Base-by-base conservation (phyloP, 2,329 filamentous ascomycete species). In the Pestalotiopsis sp. region DNA sequence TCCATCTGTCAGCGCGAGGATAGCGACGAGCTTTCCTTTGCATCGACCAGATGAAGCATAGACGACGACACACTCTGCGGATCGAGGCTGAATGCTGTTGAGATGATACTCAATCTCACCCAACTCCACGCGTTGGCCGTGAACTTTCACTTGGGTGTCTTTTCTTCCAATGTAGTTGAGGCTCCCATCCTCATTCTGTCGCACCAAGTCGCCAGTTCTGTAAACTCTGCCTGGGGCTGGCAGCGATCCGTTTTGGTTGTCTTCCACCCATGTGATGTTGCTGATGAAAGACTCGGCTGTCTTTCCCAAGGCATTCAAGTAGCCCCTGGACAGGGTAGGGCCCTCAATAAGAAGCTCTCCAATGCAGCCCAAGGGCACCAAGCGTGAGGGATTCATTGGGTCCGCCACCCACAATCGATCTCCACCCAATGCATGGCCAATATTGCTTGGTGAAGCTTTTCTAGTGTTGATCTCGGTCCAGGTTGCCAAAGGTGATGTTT, bases 391-490 rank as follows among this genome's bases (percentile, higher is more conserved):
- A 25, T 65, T 58, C 13, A n/a, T 38, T 17, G 45, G 45, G 36
- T 65, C 49, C 6, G 36, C 64, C n/a, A 65, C 17, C 64, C 64
- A 65, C 12, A 58, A 23, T n/a, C 60, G 39, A 25, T 31, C 45
- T 31, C 45, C 49, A 20, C 27, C 52, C 14, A 65, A n/a, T 13
- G 45, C 45, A n/a, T 13, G 20, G 7, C 64, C 64, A 36, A 57
- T 65, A 25, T 36, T 65, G 45, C 49, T 58, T 11, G 64, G 45
- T 7, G 38, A 64, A 23, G 38, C 38, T 12, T 36, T 23, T 23
- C 38, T 13, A 17, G 39, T 41, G 3, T 27, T 55, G 38, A 64
- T 69, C 85, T 74, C 68, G 81, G 87, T 55, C 88, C 88, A 39
- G 12, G 57, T 36, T 13, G 17, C 49, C 12, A 39, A 36, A 17